These are phyloP conservation scores for Phialophora expanda DNA, from an alignment of 2,329 filamentous ascomycete genomes.

Conservation along the genomic window DNA sequence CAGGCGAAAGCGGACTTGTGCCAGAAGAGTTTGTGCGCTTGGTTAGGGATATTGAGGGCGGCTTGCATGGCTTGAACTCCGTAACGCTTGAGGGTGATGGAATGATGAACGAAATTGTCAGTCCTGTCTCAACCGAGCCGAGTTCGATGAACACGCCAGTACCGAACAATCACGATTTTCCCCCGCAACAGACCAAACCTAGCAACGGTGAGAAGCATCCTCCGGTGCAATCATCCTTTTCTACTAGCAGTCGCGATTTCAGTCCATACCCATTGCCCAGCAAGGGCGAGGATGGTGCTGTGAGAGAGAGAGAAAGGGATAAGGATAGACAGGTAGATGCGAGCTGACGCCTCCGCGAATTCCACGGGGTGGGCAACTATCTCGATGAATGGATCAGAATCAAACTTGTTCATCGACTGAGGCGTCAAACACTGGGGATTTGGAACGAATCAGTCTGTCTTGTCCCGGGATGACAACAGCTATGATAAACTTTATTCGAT, in stretches of 20 bases:
- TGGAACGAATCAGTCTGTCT: conserved; percentile 13
- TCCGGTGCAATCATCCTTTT: conserved; percentile 58
- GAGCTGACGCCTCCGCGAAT: conserved; percentile 10
- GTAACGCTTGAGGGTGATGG: conserved; percentile 52
- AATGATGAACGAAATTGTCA: conserved; percentile 58
- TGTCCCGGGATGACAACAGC: neutral
- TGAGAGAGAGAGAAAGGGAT: conserved; percentile 12
- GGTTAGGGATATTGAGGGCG: conserved; percentile 89
- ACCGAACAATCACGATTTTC: conserved; percentile 32
- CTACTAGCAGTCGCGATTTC: conserved; percentile 58
- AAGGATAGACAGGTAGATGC: conserved; percentile 13
- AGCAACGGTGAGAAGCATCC: conserved; percentile 45
- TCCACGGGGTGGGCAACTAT: neutral
- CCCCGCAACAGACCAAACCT: conserved; percentile 23
- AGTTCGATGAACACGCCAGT: conserved; percentile 33
- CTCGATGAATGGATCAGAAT: neutral
- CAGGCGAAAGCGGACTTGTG: conserved; percentile 89
- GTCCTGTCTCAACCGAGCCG: conserved; percentile 61
- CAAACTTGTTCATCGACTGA: neutral
- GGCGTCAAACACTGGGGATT: neutral
- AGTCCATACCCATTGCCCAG: conserved; percentile 33
- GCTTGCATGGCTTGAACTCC: conserved; percentile 73
- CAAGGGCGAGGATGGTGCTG: conserved; percentile 26
- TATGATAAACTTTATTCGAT: conserved; percentile 28
- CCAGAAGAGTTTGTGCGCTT: conserved; percentile 96